These are phyloP conservation scores for Cyclospora cayetanensis DNA, from an alignment of 169 alveolate genomes.

Conservation along the genomic window DNA sequence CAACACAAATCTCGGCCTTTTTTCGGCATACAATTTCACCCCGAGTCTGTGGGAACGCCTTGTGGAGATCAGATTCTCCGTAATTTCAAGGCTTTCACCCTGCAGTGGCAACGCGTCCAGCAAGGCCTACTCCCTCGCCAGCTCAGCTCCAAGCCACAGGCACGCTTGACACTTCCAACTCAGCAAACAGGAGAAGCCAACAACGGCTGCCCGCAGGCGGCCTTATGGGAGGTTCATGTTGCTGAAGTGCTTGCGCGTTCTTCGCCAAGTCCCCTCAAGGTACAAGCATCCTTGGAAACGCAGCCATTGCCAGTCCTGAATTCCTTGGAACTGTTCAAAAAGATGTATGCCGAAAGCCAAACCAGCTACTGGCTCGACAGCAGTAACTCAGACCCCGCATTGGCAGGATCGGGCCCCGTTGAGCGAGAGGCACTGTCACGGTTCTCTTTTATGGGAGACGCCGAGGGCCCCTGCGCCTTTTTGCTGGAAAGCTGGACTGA, in stretches of 20 bases:
- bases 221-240: neutral
- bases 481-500: slow-evolving; percentile 23
- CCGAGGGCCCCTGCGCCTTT: slow-evolving; percentile 70
- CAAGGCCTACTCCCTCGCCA: neutral
- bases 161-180: neutral
- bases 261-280: no score
- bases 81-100: slow-evolving; percentile 54
- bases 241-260: neutral
- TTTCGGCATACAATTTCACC: slow-evolving; percentile 80
- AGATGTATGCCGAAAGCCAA: neutral
- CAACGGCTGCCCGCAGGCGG: neutral
- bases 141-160: neutral
- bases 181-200: no score
- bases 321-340: neutral
- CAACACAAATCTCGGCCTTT: slow-evolving; percentile 74
- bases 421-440: slow-evolving; percentile 10
- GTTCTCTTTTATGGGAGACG: slow-evolving; percentile 75
- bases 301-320: neutral
- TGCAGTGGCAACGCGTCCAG: neutral
- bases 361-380: slow-evolving; percentile 68
- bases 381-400: slow-evolving; percentile 21
- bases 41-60: slow-evolving; percentile 78
- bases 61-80: slow-evolving; percentile 57
- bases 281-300: neutral
- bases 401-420: neutral